Evolutionary conservation across 345 rosid genomes (phyloP), one percentile per base, ranked within the genome.

Genomic region (Lepidium sativum): DNA sequence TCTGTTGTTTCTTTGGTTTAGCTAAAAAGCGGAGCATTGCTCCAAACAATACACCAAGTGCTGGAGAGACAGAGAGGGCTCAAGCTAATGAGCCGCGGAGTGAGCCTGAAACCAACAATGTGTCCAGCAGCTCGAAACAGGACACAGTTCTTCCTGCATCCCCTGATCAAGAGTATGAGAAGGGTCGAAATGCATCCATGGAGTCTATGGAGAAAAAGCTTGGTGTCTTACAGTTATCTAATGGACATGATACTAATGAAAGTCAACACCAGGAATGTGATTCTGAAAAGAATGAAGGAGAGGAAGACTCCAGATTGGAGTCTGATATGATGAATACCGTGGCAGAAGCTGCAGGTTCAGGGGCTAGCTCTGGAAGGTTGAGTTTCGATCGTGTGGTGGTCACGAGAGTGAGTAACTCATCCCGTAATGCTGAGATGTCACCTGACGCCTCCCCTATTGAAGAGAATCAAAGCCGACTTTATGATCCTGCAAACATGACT

Each of bases 1-100:
- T 13, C 55, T 68, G 32, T 23, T 61, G 60, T 20, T 76, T 61
- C 34, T 43, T 54, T 66, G 60, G 9, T 77, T 67, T 84, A 88
- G 96, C 82, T 0, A 91, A 91, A 80, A 63, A 20, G 32, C 68
- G 60, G 38, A 83, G 31, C 60, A 53, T 67, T n/a, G 63, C 72
- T 65, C 61, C 77, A 61, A 25, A 61, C 31, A 68, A 45, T 75
- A 27, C 53, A 8, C 59, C 82, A 35, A 70, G 35, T 66, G 71
- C 47, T 58, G 70, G 23, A 44, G 81, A 75, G 58, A 52, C 63
- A 29, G 67, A 63, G 20, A 60, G 70, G 68, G 63, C 37, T 69
- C 74, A 59, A 49, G 52, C 59, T 13, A 67, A 54, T 33, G 66
- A 67, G 32, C 44, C 7, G 2, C 12, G n/a, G 35, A 50, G 77